phyloP scores from a whole-genome alignment of 352 stramenopile species.

The Globisporangium irregulare region DNA sequence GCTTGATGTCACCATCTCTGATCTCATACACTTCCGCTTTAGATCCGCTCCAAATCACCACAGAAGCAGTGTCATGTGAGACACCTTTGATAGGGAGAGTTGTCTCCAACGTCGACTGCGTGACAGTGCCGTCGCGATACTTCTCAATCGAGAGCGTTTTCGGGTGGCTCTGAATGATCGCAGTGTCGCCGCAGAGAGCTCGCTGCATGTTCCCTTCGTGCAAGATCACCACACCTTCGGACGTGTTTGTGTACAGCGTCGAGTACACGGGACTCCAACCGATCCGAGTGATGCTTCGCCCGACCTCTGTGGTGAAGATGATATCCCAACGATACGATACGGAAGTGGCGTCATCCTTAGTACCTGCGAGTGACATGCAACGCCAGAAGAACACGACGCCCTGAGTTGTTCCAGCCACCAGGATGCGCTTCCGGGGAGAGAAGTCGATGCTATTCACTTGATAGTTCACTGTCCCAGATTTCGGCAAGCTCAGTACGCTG shows the following conservation, averaged over 20 bases:
- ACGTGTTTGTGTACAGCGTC: slow-evolving; percentile 67
- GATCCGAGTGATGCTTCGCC: slow-evolving; percentile 42
- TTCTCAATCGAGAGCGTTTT: slow-evolving; percentile 74
- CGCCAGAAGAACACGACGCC: slow-evolving; percentile 90
- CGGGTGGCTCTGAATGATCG: slow-evolving; percentile 78
- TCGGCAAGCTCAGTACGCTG: slow-evolving; percentile 86
- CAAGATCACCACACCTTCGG: slow-evolving; percentile 71
- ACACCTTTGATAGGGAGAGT: slow-evolving; percentile 82
- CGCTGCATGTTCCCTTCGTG: slow-evolving; percentile 88
- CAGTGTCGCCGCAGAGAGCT: slow-evolving; percentile 71
- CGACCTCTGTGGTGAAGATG: slow-evolving; percentile 58
- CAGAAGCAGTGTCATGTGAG: slow-evolving; percentile 66
- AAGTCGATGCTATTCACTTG: slow-evolving; percentile 88
- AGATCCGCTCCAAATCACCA: slow-evolving; percentile 85
- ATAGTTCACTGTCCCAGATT: slow-evolving; percentile 40
- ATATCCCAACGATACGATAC: slow-evolving; percentile 66
- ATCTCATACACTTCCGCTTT: slow-evolving; percentile 89
- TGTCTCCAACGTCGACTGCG: slow-evolving; percentile 58
- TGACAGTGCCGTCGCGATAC: slow-evolving; percentile 69
- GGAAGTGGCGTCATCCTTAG: slow-evolving; percentile 1
- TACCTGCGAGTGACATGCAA: slow-evolving; percentile 49
- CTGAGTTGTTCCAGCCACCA: slow-evolving; percentile 85
- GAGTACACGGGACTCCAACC: slow-evolving; percentile 68
- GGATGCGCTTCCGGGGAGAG: slow-evolving; percentile 78
- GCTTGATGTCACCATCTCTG: slow-evolving; percentile 57